Percentiles rank a stretch among this genome's conserved stretches.
These are phyloP conservation scores for Colletotrichum sp. DNA, from an alignment of 2,329 filamentous ascomycete genomes.

Conservation along the genomic window DNA sequence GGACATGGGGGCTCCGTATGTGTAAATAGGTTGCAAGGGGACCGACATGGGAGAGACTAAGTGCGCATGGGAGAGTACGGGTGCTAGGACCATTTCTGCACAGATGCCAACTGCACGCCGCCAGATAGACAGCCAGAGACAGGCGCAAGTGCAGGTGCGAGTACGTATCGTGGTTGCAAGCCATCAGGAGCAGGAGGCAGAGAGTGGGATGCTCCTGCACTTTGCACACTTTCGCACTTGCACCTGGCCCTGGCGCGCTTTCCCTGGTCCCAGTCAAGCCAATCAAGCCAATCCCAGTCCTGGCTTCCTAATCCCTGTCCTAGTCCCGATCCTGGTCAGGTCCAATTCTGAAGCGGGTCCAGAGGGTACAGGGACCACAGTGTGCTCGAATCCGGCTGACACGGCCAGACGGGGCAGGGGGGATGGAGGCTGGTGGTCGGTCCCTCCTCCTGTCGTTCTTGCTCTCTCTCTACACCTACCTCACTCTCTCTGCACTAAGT, in stretches of 20 bases:
- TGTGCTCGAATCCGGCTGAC: neutral
- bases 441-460: neutral
- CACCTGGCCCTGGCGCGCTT: neutral
- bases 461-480: neutral
- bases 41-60: neutral
- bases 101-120: conserved; percentile 12
- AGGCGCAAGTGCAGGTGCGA: neutral
- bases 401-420: neutral
- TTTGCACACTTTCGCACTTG: conserved; percentile 1
- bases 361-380: conserved; percentile 14
- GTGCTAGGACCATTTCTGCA: conserved; percentile 4
- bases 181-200: conserved; percentile 2
- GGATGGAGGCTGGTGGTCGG: conserved; percentile 5
- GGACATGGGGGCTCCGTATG: conserved; percentile 13
- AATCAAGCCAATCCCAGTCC: neutral
- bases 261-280: neutral
- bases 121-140: conserved; percentile 10
- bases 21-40: conserved; percentile 13
- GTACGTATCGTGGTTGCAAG: neutral
- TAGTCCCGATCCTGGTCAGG: conserved; percentile 6
- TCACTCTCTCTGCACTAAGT: neutral
- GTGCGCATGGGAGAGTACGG: neutral
- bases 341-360: neutral
- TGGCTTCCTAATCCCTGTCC: neutral
- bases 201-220: neutral